Base-by-base conservation (phyloP, 2,329 filamentous ascomycete species). In the Grosmannia huntii region DNA sequence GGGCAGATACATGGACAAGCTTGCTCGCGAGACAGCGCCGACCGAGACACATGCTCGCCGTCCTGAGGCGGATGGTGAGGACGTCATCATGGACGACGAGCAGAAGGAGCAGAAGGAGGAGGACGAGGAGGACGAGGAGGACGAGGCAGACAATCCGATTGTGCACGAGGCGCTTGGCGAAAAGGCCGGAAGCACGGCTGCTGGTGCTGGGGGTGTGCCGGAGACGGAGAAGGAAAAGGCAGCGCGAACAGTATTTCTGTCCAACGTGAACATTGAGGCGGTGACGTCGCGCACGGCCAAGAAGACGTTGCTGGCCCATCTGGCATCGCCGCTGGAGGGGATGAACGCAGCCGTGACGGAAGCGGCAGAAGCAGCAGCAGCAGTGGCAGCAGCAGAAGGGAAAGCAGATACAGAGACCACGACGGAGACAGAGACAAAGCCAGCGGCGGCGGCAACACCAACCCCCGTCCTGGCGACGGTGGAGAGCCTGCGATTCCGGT, bases 401-500 rank as follows among this genome's bases (percentile, higher is more conserved):
- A 33, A 33, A 38, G 36, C 36, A 38, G 36, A 16, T 5, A 28
- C 28, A 28, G 28, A 28, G 28, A n/a, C n/a, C n/a, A n/a, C n/a
- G 33, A 36, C 33, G 33, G 36, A 38, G 12, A 3, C 12, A 12
- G 9, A 10, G 12, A 16, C 36, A 38, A 14, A 38, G 14, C 2
- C 12, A 9, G 10, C 36, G 5, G 12, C 36, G 4, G 36, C 36
- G 36, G 14, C 36, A 38, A 4, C 36, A 5, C 12, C 36, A 38
- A 4, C 12, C 3, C 12, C 36, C 12, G 36, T 38, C 2, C 36
- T 76, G 1, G 74, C 78, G 1, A 86, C 89, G 71, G 77, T 99
- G 51, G 89, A 96, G 69, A 96, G 91, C 2, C 78, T 99, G 61
- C 89, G 94, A 25, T 99, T 97, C 77, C 89, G 94, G 59, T 97